A percentile compares a stretch with the other conserved stretches of the same genome.
phyloP scores from a whole-genome alignment of 2,329 filamentous ascomycete species.

The Nakataea oryzae region DNA sequence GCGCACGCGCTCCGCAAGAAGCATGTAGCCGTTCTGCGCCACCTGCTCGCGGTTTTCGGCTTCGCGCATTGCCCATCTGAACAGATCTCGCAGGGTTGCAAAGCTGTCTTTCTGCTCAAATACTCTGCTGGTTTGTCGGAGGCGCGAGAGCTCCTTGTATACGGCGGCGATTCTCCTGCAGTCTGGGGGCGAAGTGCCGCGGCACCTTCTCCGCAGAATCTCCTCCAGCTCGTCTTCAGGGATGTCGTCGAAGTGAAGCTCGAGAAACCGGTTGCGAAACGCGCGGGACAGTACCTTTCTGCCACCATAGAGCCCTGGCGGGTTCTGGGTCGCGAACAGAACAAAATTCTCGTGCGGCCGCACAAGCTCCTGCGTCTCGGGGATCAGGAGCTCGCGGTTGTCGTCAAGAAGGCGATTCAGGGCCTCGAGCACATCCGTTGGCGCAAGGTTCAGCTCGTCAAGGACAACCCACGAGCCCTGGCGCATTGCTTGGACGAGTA shows the following conservation, averaged over 20 bases:
- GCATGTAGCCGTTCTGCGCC: conserved; percentile 89
- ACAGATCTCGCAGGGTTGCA: conserved; percentile 89
- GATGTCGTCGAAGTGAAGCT: conserved; percentile 97
- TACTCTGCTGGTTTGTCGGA: conserved; percentile 80
- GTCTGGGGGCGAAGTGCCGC: conserved; percentile 81
- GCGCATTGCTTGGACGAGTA: conserved; percentile 83
- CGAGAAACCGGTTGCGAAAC: conserved; percentile 93
- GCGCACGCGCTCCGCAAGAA: conserved; percentile 89
- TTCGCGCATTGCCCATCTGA: conserved; percentile 82
- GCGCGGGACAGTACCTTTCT: conserved; percentile 87
- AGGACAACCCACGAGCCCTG: conserved; percentile 97
- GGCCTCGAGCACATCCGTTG: conserved; percentile 92
- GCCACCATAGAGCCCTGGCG: conserved; percentile 88
- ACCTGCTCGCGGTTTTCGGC: conserved; percentile 83
- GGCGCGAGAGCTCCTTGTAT: conserved; percentile 81
- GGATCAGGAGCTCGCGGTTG: conserved; percentile 89
- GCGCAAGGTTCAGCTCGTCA: conserved; percentile 92
- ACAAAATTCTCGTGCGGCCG: conserved; percentile 92
- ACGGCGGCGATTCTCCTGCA: conserved; percentile 85
- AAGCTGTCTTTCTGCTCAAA: conserved; percentile 98
- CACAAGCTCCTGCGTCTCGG: conserved; percentile 91
- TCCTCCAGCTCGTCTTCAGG: conserved; percentile 87
- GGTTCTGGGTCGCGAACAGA: conserved; percentile 96
- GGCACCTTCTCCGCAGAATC: conserved; percentile 79
- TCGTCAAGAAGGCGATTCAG: conserved; percentile 93